Base-by-base conservation (phyloP, 1,284 basidiomycete species). In the Marasmius oreades region DNA sequence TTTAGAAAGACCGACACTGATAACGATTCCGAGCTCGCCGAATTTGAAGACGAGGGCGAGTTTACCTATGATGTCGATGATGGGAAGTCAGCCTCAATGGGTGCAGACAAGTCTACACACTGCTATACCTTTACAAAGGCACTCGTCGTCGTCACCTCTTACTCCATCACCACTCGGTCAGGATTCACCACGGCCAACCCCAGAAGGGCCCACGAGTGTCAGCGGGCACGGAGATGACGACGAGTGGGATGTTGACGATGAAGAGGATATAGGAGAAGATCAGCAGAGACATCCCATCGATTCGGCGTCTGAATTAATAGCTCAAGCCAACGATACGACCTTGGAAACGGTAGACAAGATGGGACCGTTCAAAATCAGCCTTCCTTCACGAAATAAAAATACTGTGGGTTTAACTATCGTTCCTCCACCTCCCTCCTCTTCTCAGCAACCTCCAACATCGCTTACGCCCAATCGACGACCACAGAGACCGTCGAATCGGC, bases 141-240 rank as follows among this genome's bases (percentile, higher is more conserved):
- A 20, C 12, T 45, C 20, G 20, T 23, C 44, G 5, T 45, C 44
- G 12, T 24, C 44, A 22, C 20, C 44, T 45, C 44, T 20, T 45
- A 22, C 44, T 8, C 22, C 24, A 23, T 24, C 44, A 5, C 44
- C 64, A 54, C 64, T 62, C n/a, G 60, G 65, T 58, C 60, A 65
- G 20, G 64, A 66, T 8, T 64, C 34, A 16, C 31, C 45, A 31
- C 20, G 28, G 26, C 34, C 46, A 59, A 23, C 58, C 63, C 33
- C 55, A 58, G 42, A 55, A 59, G 44, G 20, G 11, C 44, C 44
- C 11, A 7, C 11, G 20, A 45, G 44, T 45, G 44, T 45, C 10
- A 20, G 24, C 22, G 44, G 44, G 24, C 44, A 45, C 11, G 44
- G 24, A 37, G 31, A 52, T 24, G 51, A 53, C 28, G 28, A 31